A percentile compares a stretch with the other conserved stretches of the same genome.
phyloP scores from a whole-genome alignment of 2,329 filamentous ascomycete genomes.

The Pyricularia grisea region DNA sequence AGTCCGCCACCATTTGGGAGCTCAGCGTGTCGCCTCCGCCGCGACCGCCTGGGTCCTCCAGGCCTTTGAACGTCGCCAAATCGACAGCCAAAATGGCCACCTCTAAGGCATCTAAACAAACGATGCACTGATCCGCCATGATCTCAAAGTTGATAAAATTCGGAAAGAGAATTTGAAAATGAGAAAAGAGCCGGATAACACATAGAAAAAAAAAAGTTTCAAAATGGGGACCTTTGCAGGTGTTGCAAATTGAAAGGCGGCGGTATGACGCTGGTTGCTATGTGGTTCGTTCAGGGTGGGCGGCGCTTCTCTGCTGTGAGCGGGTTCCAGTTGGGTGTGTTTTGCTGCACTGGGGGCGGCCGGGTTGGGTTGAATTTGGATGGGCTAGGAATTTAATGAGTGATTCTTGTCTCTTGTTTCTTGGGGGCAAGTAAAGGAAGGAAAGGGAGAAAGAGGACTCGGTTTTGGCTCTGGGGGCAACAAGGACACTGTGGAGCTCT shows the following conservation, averaged over 20 bases:
- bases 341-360: background rate
- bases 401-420: background rate
- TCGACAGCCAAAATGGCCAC: background rate
- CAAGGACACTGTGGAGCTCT: background rate
- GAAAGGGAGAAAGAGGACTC: slow-evolving; percentile 2
- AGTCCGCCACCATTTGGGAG: background rate
- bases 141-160: slow-evolving; percentile 15
- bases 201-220: background rate
- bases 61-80: slow-evolving; percentile 8
- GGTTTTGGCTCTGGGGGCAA: background rate
- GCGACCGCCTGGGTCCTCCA: slow-evolving; percentile 12
- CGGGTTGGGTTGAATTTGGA: background rate
- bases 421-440: background rate
- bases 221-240: background rate
- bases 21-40: slow-evolving; percentile 10
- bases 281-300: background rate
- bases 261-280: background rate
- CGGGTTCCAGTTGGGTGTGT: background rate
- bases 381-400: background rate
- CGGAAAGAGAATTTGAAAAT: background rate
- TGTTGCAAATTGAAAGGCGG: background rate
- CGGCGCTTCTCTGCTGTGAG: background rate
- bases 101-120: slow-evolving; percentile 54
- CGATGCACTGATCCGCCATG: slow-evolving; percentile 59
- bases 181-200: background rate